Evolutionary conservation across 2,329 filamentous ascomycete genomes (phyloP).

Genomic region (Arthrinium puccinioides): DNA sequence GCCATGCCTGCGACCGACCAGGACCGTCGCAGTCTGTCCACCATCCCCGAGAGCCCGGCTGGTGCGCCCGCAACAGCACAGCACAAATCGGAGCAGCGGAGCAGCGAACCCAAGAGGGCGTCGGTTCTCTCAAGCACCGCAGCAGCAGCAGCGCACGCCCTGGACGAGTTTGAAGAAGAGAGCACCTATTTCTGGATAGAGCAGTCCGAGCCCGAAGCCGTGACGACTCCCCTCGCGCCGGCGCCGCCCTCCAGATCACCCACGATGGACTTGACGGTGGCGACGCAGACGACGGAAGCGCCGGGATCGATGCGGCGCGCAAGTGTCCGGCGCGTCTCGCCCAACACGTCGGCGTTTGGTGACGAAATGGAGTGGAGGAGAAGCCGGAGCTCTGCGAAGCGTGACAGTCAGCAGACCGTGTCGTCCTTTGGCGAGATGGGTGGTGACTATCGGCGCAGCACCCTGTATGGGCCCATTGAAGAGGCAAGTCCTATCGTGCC

Average conservation of each 20-base stretch:
- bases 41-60: slow-evolving; percentile 4
- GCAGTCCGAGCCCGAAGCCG: slow-evolving; percentile 7
- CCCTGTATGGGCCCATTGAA: too few species aligned
- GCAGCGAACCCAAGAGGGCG: slow-evolving; percentile 13
- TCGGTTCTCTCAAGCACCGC: slow-evolving; percentile 9
- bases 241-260: slow-evolving; percentile 5
- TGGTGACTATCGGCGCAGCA: background rate
- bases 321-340: too few species aligned
- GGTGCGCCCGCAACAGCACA: slow-evolving; percentile 4
- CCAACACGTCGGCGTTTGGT: too few species aligned
- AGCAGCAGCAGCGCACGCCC: background rate
- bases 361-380: too few species aligned
- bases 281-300: slow-evolving; percentile 3
- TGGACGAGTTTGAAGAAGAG: background rate
- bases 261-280: background rate
- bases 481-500: too few species aligned
- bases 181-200: slow-evolving; percentile 2
- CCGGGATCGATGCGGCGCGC: too few species aligned
- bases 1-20: background rate
- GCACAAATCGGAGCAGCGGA: slow-evolving; percentile 11
- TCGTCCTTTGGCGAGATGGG: too few species aligned
- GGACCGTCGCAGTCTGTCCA: slow-evolving; percentile 5
- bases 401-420: too few species aligned
- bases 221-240: slow-evolving; percentile 5
- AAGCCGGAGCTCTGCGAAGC: too few species aligned